phyloP scores from a whole-genome alignment of 148 eudicot species.

The Vaccinium darrowii region DNA sequence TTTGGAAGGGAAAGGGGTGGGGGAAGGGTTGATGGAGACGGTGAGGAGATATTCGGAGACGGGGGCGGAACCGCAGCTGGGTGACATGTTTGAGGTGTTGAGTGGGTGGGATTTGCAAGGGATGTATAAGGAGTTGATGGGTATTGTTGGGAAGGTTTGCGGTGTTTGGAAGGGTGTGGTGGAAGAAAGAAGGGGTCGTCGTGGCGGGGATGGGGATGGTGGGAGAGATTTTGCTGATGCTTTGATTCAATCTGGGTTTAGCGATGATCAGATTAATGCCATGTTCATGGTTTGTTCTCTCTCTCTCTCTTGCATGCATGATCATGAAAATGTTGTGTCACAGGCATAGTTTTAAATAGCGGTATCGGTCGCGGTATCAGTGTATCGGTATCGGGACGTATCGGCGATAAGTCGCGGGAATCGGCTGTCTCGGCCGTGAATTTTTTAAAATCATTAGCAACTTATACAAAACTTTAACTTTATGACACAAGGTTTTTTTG shows the following conservation, averaged over 20 bases:
- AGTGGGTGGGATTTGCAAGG: slow-evolving; percentile 11
- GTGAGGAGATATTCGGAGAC: background rate
- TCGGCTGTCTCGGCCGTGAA: too few relatives aligned
- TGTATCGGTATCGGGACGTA: too few relatives aligned
- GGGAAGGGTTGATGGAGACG: background rate
- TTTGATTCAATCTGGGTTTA: slow-evolving; percentile 3
- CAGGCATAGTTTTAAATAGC: too few relatives aligned
- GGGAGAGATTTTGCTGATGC: slow-evolving; percentile 4
- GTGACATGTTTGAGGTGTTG: background rate
- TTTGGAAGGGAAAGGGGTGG: background rate
- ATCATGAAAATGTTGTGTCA: too few relatives aligned
- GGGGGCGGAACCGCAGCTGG: background rate
- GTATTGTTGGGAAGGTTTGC: background rate
- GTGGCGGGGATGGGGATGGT: background rate
- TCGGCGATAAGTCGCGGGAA: too few relatives aligned
- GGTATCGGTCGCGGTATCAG: too few relatives aligned
- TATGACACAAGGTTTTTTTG: too few relatives aligned
- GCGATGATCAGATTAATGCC: slow-evolving; percentile 7
- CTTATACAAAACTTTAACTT: too few relatives aligned
- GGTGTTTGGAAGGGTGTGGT: background rate
- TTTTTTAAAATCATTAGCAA: too few relatives aligned
- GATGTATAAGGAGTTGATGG: background rate
- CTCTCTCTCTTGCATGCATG: background rate
- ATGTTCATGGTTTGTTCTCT: background rate
- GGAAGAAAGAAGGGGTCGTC: slow-evolving; percentile 7